These are phyloP conservation scores for Isoetes taiwanensis DNA, from an alignment of 75 land plant species.

Conservation along the genomic window DNA sequence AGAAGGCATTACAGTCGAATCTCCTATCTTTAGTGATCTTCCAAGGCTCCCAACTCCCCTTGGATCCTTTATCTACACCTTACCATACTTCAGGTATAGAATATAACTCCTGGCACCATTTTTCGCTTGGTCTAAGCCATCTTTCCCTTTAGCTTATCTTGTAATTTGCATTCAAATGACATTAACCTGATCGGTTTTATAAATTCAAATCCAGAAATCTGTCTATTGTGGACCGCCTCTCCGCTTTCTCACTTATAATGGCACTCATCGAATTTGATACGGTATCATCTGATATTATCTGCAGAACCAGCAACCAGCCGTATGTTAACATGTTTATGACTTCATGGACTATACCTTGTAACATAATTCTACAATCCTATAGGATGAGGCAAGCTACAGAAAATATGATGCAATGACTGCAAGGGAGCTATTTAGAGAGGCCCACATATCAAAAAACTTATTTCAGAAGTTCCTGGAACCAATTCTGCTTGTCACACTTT, in stretches of 20 bases:
- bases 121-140: background rate
- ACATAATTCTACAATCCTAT: too few species aligned
- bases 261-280: conserved; percentile 30
- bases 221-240: conserved; percentile 25
- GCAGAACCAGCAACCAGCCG: too few species aligned
- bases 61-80: conserved; percentile 31
- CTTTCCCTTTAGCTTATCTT: too few species aligned
- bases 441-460: conserved; percentile 18
- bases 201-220: conserved; percentile 20
- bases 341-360: too few species aligned
- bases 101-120: background rate
- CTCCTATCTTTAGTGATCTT: conserved; percentile 24
- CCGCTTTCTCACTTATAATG: conserved; percentile 26
- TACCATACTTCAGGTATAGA: conserved; percentile 28
- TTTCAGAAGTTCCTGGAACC: conserved; percentile 26
- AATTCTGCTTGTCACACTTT: conserved; percentile 27
- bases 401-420: conserved; percentile 32
- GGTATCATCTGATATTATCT: too few species aligned
- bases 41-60: conserved; percentile 30
- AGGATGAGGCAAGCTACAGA: conserved; percentile 25
- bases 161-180: too few species aligned
- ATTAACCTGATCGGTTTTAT: too few species aligned
- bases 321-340: too few species aligned
- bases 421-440: conserved; percentile 24
- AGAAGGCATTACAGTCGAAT: conserved; percentile 28